Percentiles rank a stretch among this genome's conserved stretches.
Evolutionary conservation across 306 rosid species (phyloP).

Genomic region (Lupinus albus): DNA sequence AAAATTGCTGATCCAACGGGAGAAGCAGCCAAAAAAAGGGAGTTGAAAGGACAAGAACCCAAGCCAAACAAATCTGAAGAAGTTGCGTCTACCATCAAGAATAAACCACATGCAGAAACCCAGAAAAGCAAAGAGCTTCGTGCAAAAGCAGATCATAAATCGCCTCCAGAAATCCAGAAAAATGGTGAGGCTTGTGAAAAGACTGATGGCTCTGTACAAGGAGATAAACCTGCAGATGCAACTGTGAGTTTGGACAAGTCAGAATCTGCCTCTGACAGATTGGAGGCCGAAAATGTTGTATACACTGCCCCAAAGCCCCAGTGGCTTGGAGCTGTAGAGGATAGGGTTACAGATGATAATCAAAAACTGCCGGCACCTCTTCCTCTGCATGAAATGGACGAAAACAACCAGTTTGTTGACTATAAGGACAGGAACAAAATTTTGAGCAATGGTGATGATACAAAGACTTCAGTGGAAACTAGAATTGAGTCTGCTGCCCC

Average conservation of each 20-base stretch:
- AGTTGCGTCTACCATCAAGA: slow-evolving; percentile 42
- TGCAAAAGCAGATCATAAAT: slow-evolving; percentile 41
- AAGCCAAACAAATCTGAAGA: slow-evolving; percentile 49
- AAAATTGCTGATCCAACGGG: slow-evolving; percentile 95
- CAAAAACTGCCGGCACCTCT: slow-evolving; percentile 46
- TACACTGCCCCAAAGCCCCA: slow-evolving; percentile 72
- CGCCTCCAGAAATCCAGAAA: slow-evolving; percentile 43
- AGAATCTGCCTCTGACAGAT: slow-evolving; percentile 46
- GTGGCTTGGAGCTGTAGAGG: slow-evolving; percentile 86
- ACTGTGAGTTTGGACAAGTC: slow-evolving; percentile 44
- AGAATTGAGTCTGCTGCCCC: slow-evolving; percentile 82
- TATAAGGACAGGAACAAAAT: slow-evolving; percentile 81
- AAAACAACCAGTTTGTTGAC: slow-evolving; percentile 70
- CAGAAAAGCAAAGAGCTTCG: slow-evolving; percentile 41
- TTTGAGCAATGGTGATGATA: slow-evolving; percentile 47
- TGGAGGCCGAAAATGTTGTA: slow-evolving; percentile 52
- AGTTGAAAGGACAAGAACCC: slow-evolving; percentile 54
- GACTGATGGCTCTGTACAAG: slow-evolving; percentile 40
- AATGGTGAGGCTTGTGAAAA: slow-evolving; percentile 35
- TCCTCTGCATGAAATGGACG: slow-evolving; percentile 45
- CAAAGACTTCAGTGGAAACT: slow-evolving; percentile 41
- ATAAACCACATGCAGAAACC: slow-evolving; percentile 49
- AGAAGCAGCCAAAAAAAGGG: slow-evolving; percentile 86
- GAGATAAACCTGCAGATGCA: slow-evolving; percentile 47
- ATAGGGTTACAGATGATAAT: slow-evolving; percentile 50